Base-by-base conservation (phyloP, 371 early-diverging fungal species). In the Conidiobolus coronatus region DNA sequence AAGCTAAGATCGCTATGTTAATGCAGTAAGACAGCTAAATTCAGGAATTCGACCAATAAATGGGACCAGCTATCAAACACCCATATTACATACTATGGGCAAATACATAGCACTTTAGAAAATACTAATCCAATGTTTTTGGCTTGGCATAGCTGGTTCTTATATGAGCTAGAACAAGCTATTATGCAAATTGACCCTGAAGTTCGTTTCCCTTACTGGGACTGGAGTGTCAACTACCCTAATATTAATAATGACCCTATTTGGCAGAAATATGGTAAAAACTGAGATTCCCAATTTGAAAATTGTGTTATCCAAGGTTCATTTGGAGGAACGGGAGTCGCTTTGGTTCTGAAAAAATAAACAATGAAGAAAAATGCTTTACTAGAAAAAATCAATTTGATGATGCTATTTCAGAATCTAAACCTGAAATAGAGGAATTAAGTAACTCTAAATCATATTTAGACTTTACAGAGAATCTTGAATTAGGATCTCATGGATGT, bases 151-250 rank as follows among this genome's bases (percentile, higher is more conserved):
- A 51, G 70, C 22, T 13, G 20, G 34, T 62, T 53, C 42, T 21
- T 66, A 12, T 45, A 36, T 7, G 18, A 47, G 1, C 57, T 55
- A 39, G 67, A 70, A 45, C 18, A 41, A 14, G 53, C 50, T 14
- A 42, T 67, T 9, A 50, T 55, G 21, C 34, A 42, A 17, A 52
- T 62, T 40, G 62, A 70, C 49, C 53, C 63, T 4, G 15, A 36
- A 6, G 58, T 71, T 20, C 47, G 46, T 11, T 52, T 71, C 14
- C 71, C 75, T n/a, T 75, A 64, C 52, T 71, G 71, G 75, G 63
- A 74, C 42, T 71, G 68, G 69, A 52, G 45, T 14, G 37, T 53
- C 14, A 15, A 38, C 34, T 47, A 36, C 14, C 39, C 36, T 14
- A 19, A 36, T 11, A 36, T 37, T 13, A 37, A 47, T 7, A 23